These are phyloP conservation scores for Neofusicoccum sp. DNA, from an alignment of 2,329 filamentous ascomycete genomes.

Conservation along the genomic window DNA sequence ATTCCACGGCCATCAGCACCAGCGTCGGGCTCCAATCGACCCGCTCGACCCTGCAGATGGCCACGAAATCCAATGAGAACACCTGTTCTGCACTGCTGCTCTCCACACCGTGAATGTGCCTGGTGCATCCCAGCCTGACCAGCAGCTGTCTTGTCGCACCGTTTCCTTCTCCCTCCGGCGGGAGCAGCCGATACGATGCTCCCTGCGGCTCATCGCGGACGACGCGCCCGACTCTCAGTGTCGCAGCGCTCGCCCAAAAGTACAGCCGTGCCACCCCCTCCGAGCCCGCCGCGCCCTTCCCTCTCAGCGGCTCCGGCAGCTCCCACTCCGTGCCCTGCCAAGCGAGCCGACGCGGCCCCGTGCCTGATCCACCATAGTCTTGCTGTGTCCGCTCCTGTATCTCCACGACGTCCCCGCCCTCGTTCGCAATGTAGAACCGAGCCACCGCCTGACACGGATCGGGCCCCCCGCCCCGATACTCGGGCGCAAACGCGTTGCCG, in stretches of 20 bases:
- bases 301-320: not conserved
- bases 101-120: no score
- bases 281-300: not conserved
- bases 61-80: not conserved
- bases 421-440: not conserved
- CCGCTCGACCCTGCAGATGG: not conserved
- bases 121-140: no score
- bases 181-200: not conserved
- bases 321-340: not conserved
- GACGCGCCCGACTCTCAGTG: not conserved
- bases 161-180: not conserved
- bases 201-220: not conserved
- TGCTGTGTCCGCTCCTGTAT: not conserved
- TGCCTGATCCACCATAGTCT: no score
- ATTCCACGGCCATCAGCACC: not conserved
- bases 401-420: not conserved
- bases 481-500: not conserved
- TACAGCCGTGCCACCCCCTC: not conserved
- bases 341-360: not conserved
- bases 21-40: not conserved
- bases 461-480: no score
- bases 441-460: not conserved
- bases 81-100: not conserved
- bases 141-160: not conserved
- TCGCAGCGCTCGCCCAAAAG: not conserved